Base-by-base conservation (phyloP, 345 rosid species). In the Gossypium bickii region DNA sequence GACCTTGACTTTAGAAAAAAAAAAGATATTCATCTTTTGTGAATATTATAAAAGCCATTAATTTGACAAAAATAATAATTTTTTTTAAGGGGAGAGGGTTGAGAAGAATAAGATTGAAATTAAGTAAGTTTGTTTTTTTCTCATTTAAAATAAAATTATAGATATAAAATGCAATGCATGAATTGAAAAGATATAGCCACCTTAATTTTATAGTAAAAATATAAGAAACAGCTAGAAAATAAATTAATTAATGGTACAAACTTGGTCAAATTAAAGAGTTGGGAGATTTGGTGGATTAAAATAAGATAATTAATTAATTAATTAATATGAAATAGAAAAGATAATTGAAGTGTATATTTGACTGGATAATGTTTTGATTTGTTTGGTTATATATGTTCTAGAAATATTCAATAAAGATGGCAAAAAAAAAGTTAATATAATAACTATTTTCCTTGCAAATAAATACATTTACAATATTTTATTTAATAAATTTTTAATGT, bases 331-430 rank as follows among this genome's bases (percentile, higher is more conserved):
- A n/a, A 64, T 60, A 52, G 29, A 27, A 6, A 48, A 47, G 9
- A 45, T 2, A 24, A 22, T 22, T 18, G 3, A 6, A 48, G 13
- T 48, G 57, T 48, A 15, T 48, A 48, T 48, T 48, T 67, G 71
- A 67, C 71, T 67, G 24, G 0, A 47, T 48, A 45, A 45, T 67
- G 20, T 16, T 67, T 67, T 47, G 71, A 67, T 13, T 67, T 45
- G 47, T 47, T 67, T 47, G 12, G n/a, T 67, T 67, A 13, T 29
- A 22, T 47, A 22, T 47, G 71, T 47, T 48, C 57, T 67, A 67
- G 71, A 67, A 67, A 48, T 48, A 67, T 67, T 67, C 71, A 67
- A 67, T 48, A 25, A 67, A 20, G 2, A 1, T 45, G 55, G 41
- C 70, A 29, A 51, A 13, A 22, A 67, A 45, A 53, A 22, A 2